Percentiles rank a stretch among this genome's conserved stretches.
These are phyloP conservation scores for Cryptococcus maquisensis DNA, from an alignment of 1,284 basidiomycete species.

Conservation along the genomic window DNA sequence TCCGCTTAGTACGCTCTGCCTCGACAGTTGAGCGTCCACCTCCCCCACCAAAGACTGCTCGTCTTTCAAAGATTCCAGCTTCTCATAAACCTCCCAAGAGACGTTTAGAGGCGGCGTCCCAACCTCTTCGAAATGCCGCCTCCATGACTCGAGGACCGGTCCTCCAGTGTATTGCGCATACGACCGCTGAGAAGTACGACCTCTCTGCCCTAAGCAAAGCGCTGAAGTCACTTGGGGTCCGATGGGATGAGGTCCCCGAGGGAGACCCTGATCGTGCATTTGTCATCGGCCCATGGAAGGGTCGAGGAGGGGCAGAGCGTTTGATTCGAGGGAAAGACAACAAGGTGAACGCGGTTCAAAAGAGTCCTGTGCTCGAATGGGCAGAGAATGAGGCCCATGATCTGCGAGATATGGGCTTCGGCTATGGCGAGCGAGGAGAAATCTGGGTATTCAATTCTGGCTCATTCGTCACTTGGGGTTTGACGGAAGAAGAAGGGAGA, in stretches of 20 bases:
- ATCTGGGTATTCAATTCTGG: constrained; percentile 81
- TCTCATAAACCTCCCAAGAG: constrained; percentile 48
- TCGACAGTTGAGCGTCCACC: too few relatives aligned
- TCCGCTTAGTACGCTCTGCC: too few relatives aligned
- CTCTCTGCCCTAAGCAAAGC: constrained; percentile 33
- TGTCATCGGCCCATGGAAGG: constrained; percentile 48
- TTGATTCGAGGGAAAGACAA: constrained; percentile 39
- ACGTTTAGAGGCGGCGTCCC: constrained; percentile 46
- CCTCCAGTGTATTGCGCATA: constrained; percentile 48
- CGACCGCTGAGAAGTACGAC: constrained; percentile 47
- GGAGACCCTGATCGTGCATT: constrained; percentile 43
- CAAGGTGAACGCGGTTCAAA: constrained; percentile 4
- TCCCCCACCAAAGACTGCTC: not conserved
- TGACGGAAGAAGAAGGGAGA: constrained; percentile 70
- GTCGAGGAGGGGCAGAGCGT: constrained; percentile 40
- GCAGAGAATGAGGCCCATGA: constrained; percentile 50
- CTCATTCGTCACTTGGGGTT: constrained; percentile 80
- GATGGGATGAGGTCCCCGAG: constrained; percentile 47
- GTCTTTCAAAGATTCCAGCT: constrained; percentile 10
- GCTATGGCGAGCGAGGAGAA: constrained; percentile 67
- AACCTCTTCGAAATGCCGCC: constrained; percentile 42
- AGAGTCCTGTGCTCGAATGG: constrained; percentile 14
- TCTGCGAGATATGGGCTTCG: constrained; percentile 49
- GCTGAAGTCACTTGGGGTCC: constrained; percentile 35
- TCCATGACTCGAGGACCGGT: constrained; percentile 46